Evolutionary conservation across 2,329 filamentous ascomycete genomes (phyloP), one percentile per base, ranked within the genome.

Genomic region (Trichoderma guizhouense): DNA sequence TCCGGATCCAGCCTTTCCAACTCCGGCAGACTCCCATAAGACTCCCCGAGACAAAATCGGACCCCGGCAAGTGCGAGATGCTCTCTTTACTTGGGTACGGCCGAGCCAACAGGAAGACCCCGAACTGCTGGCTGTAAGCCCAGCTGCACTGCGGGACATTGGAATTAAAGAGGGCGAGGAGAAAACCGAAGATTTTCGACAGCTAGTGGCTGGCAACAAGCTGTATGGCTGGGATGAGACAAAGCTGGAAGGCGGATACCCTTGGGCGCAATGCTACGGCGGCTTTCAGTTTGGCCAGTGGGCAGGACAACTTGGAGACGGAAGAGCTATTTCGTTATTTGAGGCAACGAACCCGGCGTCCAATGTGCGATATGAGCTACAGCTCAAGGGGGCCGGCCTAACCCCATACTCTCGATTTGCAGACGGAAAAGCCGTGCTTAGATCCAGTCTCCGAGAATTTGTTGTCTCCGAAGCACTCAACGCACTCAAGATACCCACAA

Each of bases 261-360:
- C 96, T 0, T 99, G 96, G 96, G 95, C 96, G 36, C 96, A 99
- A 83, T 98, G 96, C 83, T 99, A 99, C 80, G 96, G 96, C 71
- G 95, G 95, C 71, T 90, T 88, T 78, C 87, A 90, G 78, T 90
- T 91, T 79, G 96, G 96, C 7, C 90, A 92, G 75, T 99, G 95
- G 95, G 96, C 96, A 4, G 95, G 96, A 7, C 96, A 99, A 81
- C 89, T 99, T 1, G 96, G 96, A 55, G 96, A 99, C 79, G 96
- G 96, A 47, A 89, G 96, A 70, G 96, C 95, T 34, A 98, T 99
- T 76, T 97, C 93, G 43, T 86, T 99, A 1, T 98, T 98, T 78
- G 96, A 99, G 81, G 89, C 91, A 28, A 95, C 90, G 6, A 97
- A 95, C 78, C 90, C 92, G 1, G 78, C 80, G 2, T 92, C 92